phyloP scores from a whole-genome alignment of 768 basidiomycete species.

The Lanmaoa pseudosensibilis region DNA sequence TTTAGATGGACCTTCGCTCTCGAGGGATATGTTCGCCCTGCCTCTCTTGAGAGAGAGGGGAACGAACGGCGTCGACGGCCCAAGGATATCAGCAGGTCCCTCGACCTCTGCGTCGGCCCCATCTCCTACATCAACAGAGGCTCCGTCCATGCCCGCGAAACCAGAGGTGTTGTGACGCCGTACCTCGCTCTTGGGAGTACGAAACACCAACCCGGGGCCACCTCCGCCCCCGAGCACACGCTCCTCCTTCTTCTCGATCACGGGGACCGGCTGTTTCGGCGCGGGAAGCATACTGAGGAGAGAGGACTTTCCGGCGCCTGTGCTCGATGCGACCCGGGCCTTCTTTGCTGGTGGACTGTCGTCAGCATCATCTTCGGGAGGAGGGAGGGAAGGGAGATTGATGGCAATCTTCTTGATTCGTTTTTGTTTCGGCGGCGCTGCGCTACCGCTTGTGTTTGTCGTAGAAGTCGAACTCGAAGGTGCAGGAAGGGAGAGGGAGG shows the following conservation, averaged over 20 bases:
- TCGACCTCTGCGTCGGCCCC: neutral
- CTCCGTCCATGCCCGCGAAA: constrained; percentile 26
- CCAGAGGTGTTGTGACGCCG: constrained; percentile 11
- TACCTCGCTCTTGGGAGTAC: constrained; percentile 28
- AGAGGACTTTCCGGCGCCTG: constrained; percentile 57
- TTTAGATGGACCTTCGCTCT: constrained; percentile 33
- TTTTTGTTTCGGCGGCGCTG: constrained; percentile 39
- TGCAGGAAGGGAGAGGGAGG: constrained; percentile 29
- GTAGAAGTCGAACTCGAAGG: constrained; percentile 12
- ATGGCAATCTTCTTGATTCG: constrained; percentile 46
- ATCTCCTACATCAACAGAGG: constrained; percentile 18
- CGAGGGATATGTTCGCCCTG: constrained; percentile 55
- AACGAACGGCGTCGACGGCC: constrained; percentile 47
- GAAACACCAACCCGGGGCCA: constrained; percentile 64
- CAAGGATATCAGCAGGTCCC: neutral
- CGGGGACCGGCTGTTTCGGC: constrained; percentile 55
- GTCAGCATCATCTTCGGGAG: constrained; percentile 42
- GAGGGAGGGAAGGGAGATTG: constrained; percentile 29
- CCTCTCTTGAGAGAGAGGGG: constrained; percentile 63
- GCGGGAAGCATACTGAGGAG: constrained; percentile 74
- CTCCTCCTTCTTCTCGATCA: constrained; percentile 40
- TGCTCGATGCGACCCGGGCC: constrained; percentile 41
- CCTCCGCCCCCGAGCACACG: constrained; percentile 65
- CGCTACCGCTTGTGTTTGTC: neutral
- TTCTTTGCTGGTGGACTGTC: constrained; percentile 62